These are phyloP conservation scores for Cryptococcus floricola DNA, from an alignment of 1,284 basidiomycete species.

Conservation along the genomic window DNA sequence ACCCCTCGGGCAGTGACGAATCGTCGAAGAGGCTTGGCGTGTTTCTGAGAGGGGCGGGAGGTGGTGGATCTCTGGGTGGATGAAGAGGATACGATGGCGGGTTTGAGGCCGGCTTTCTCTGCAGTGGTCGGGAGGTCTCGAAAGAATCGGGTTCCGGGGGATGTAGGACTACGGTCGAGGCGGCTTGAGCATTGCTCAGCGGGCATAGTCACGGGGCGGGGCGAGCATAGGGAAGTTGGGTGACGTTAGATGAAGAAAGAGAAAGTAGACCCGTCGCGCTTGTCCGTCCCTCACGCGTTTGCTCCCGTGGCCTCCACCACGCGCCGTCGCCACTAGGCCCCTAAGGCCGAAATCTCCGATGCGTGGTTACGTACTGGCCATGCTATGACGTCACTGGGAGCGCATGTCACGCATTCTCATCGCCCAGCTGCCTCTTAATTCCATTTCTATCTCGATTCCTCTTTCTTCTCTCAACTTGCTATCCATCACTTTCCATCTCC, in stretches of 20 bases:
- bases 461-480: neutral
- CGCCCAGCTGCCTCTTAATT: neutral
- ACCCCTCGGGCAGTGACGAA: neutral
- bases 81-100: neutral
- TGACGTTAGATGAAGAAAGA: neutral
- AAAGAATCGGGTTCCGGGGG: too few relatives aligned
- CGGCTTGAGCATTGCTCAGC: neutral
- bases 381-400: neutral
- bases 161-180: too few relatives aligned
- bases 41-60: neutral
- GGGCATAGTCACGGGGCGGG: neutral
- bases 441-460: neutral
- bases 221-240: too few relatives aligned
- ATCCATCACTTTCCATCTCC: constrained; percentile 2
- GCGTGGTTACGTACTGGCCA: neutral
- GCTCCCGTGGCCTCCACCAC: neutral
- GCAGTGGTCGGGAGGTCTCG: too few relatives aligned
- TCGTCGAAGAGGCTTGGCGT: neutral
- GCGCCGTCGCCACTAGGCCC: neutral
- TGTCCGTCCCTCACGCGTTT: neutral
- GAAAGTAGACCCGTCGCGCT: neutral
- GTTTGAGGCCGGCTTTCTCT: neutral
- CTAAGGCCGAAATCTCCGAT: neutral
- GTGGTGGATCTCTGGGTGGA: neutral
- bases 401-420: neutral